Evolutionary conservation across 768 basidiomycete species (phyloP), one percentile per base, ranked within the genome.

Genomic region (Russula foetens): DNA sequence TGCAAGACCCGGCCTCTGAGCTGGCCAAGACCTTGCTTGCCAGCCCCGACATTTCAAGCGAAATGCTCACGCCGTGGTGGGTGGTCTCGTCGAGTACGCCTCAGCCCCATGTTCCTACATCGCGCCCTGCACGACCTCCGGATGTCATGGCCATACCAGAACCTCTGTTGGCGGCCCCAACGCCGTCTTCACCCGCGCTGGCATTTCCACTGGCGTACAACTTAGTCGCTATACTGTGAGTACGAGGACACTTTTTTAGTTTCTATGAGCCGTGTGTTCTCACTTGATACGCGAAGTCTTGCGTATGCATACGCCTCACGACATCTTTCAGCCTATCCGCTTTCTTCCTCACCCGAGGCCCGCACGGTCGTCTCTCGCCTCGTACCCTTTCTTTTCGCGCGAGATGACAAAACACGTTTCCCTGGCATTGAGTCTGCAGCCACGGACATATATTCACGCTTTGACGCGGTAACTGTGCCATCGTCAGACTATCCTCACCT

Each of bases 41-140:
- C 29, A 83, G 81, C 61, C 75, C 79, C 59, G 82, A 82, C 46
- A 68, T 90, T 1, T 77, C 77, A 29, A 71, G 73, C 5, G 77
- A 76, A n/a, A 75, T 71, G 23, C 72, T 72, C 4, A 72, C 75
- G 5, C 90, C 91, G 6, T 94, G 92, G 92, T 94, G 91, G 90
- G 61, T 24, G 7, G 23, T 35, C n/a, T 29, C 41, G 6, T 45
- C 50, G 35, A 38, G 21, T 31, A 39, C 41, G 24, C 11, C 24
- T 11, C 29, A 23, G 6, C 12, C 33, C 7, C 46, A 53, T 41
- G 33, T 21, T 31, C 28, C 50, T 5, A 21, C 15, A 28, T 29
- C 38, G 9, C 69, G 67, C 24, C 72, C 72, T 66, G 77, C 78
- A 5, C 39, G 57, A n/a, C 71, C 70, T 53, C 83, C 83, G 29